Base-by-base conservation (phyloP, 129 eudicot genomes). In the Chrysanthemum makinoi region DNA sequence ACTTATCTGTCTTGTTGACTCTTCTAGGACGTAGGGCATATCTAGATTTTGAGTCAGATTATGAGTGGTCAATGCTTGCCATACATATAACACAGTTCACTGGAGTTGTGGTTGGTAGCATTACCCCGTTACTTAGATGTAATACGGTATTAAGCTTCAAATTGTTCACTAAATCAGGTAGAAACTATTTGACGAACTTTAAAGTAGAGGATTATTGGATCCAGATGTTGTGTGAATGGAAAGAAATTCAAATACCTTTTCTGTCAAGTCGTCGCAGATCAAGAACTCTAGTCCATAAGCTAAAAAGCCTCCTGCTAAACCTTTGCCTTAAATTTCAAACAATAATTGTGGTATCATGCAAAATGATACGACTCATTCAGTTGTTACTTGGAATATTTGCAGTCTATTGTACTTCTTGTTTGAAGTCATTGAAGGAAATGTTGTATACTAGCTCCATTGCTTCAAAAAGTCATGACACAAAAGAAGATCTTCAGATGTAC, bases 121-220 rank as follows among this genome's bases (percentile, higher is more conserved):
- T 75, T 28, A 61, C 69, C 33, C 64, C 63, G 35, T 1, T 69
- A 33, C 30, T 26, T n/a, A 69, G 74, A 69, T 53, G 63, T 33
- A 20, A 39, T 67, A 26, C 44, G 18, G 59, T 10, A 12, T 24
- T 62, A 15, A 74, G 66, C 14, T 68, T 74, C 72, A 46, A 68
- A 58, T 35, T 65, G 17, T 30, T 39, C 51, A 1, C 18, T 73
- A 19, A 46, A 35, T 46, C 79, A 59, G 51, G 3, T 18, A 61
- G 17, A 56, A 28, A 51, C 22, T 20, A 18, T 56, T 14, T 18
- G 19, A 18, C 26, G 55, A 80, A 58, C 24, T 63, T 63, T 19
- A 54, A 19, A n/a, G 73, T 73, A 26, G 83, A 74, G 59, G 49
- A 56, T 18, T 75, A 73, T 19, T 73, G 83, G 83, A 68, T 18